phyloP scores from a whole-genome alignment of 2,329 filamentous ascomycete genomes.

The Epichloe uncinata region DNA sequence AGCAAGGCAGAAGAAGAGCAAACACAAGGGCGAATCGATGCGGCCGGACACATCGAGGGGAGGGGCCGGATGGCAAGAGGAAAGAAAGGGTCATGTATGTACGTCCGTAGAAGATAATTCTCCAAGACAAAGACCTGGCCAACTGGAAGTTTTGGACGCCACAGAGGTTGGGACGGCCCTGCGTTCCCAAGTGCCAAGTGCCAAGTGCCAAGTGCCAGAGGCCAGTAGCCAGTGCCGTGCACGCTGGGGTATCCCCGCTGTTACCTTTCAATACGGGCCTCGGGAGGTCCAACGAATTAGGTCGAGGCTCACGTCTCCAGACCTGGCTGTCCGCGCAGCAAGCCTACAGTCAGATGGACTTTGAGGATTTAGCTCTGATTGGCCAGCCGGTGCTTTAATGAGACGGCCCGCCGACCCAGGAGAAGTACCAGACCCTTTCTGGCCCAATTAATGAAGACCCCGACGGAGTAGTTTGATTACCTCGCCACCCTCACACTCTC shows the following conservation, averaged over 20 bases:
- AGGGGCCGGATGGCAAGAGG: slow-evolving; percentile 1
- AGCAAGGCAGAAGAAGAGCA: slow-evolving; percentile 12
- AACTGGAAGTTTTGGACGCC: neutral
- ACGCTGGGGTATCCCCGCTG: neutral
- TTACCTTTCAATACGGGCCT: neutral
- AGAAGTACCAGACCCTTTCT: neutral
- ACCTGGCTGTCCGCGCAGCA: no score
- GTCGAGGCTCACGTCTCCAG: neutral
- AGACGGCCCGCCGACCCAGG: slow-evolving; percentile 2
- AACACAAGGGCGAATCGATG: slow-evolving; percentile 13
- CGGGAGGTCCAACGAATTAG: neutral
- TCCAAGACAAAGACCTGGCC: neutral
- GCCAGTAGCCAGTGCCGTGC: no score
- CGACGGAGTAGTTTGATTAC: neutral
- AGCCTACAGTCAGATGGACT: neutral
- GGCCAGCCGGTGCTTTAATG: slow-evolving; percentile 4
- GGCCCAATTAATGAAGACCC: neutral
- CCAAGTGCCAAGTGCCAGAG: neutral
- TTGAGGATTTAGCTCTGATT: neutral
- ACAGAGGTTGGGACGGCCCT: neutral
- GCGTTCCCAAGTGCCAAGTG: neutral
- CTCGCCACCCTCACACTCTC: neutral
- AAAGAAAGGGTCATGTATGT: neutral
- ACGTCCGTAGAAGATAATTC: slow-evolving; percentile 10
- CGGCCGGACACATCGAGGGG: slow-evolving; percentile 20